These are phyloP conservation scores for Tulasnella sp. DNA, from an alignment of 768 basidiomycete species.

Conservation along the genomic window DNA sequence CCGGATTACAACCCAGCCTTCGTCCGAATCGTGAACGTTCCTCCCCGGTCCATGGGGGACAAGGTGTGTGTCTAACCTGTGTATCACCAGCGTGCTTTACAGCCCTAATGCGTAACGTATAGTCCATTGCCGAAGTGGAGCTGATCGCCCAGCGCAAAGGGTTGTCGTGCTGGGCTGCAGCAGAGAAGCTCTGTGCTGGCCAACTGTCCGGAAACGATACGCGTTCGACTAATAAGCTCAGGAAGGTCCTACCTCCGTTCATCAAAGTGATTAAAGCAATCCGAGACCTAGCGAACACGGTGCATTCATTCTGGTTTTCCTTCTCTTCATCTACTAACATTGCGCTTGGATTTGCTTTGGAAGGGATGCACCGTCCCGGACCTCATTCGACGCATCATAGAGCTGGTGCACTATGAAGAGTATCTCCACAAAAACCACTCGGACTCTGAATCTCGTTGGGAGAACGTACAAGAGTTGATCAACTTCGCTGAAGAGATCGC, in stretches of 20 bases:
- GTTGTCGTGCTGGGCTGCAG: constrained; percentile 53
- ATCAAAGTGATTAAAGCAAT: constrained; percentile 53
- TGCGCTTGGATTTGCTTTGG: not conserved
- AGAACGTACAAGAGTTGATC: constrained; percentile 81
- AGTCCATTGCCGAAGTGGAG: constrained; percentile 62
- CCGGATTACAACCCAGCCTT: constrained; percentile 63
- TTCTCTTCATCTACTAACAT: not conserved
- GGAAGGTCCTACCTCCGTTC: constrained; percentile 49
- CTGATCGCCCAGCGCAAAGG: constrained; percentile 50
- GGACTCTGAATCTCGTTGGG: constrained; percentile 73
- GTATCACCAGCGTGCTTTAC: not conserved
- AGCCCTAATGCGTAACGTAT: not conserved
- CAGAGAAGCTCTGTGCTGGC: constrained; percentile 61
- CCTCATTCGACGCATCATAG: constrained; percentile 56
- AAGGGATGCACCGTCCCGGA: constrained; percentile 60
- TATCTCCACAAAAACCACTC: constrained; percentile 63
- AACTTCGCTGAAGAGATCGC: constrained; percentile 59
- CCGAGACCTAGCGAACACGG: constrained; percentile 52
- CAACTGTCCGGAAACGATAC: constrained; percentile 51
- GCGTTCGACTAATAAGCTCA: constrained; percentile 62
- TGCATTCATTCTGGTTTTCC: constrained; percentile 33
- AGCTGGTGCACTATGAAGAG: constrained; percentile 59
- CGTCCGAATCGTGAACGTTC: constrained; percentile 65
- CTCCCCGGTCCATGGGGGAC: constrained; percentile 67
- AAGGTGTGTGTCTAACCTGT: constrained; percentile 48